Percentiles rank a stretch among this genome's conserved stretches.
Evolutionary conservation across 768 basidiomycete species (phyloP).

Genomic region (Xerocomellus dryophilus): DNA sequence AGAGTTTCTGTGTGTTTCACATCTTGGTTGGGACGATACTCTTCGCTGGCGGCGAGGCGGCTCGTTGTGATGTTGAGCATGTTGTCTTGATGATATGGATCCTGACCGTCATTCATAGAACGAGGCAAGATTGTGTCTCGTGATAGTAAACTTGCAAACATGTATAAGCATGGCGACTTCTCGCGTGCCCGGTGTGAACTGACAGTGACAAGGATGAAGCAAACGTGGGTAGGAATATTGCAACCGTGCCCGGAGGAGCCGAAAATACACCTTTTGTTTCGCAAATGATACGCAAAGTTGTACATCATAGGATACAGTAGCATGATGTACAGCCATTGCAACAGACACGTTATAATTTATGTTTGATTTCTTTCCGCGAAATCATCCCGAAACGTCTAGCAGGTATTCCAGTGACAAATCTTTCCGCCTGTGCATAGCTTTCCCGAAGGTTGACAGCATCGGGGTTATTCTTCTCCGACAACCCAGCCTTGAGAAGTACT

Average conservation of each 20-base stretch:
- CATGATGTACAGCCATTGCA: neutral
- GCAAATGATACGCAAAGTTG: neutral
- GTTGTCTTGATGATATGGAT: neutral
- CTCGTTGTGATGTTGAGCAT: neutral
- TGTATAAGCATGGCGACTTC: no score
- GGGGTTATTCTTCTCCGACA: constrained; percentile 60
- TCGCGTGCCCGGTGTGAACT: no score
- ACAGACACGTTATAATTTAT: constrained; percentile 46
- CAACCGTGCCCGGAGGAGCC: neutral
- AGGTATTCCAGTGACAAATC: constrained; percentile 61
- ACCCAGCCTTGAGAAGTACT: constrained; percentile 49
- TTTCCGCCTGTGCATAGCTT: constrained; percentile 67
- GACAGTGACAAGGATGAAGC: no score
- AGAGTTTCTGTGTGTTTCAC: constrained; percentile 23
- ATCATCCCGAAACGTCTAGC: constrained; percentile 51
- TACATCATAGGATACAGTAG: neutral
- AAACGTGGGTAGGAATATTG: neutral
- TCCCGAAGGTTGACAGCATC: constrained; percentile 67
- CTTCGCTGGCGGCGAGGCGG: constrained; percentile 9
- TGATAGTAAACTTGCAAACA: no score
- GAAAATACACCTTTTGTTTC: neutral
- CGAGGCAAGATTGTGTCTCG: no score
- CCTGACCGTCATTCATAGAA: neutral
- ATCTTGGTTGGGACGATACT: constrained; percentile 29
- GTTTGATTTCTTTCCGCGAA: constrained; percentile 60